Evolutionary conservation across 1,284 basidiomycete genomes (phyloP).

Genomic region (Testicularia cyperi): DNA sequence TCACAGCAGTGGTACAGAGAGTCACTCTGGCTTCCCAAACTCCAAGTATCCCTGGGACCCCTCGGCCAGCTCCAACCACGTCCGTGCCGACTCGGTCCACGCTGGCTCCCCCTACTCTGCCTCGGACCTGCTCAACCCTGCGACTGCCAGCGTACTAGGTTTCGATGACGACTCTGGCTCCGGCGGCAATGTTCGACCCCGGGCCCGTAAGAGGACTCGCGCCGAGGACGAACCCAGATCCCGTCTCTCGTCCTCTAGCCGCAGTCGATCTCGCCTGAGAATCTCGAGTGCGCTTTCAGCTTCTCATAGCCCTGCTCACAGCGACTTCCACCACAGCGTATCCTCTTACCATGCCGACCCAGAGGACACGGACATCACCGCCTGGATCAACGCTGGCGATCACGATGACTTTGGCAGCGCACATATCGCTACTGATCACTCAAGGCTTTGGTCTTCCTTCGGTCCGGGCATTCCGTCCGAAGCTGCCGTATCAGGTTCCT

Average conservation of each 20-base stretch:
- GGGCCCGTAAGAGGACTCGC: conserved; percentile 28
- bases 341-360: conserved; percentile 31
- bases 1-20: conserved; percentile 34
- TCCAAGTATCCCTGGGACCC: conserved; percentile 31
- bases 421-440: conserved; percentile 14
- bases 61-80: conserved; percentile 7
- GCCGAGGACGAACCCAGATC: conserved; percentile 32
- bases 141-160: conserved; percentile 25
- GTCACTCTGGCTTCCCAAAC: conserved; percentile 26
- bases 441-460: conserved; percentile 37
- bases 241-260: conserved; percentile 30
- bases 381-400: conserved; percentile 42
- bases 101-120: conserved; percentile 35
- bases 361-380: conserved; percentile 39
- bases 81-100: conserved; percentile 14
- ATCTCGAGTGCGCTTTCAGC: conserved; percentile 25
- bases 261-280: conserved; percentile 27
- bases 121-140: conserved; percentile 26
- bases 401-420: conserved; percentile 16
- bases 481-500: conserved; percentile 9
- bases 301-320: conserved; percentile 30
- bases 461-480: conserved; percentile 19
- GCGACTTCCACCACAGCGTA: conserved; percentile 36
- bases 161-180: conserved; percentile 38
- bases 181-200: conserved; percentile 31